phyloP scores from a whole-genome alignment of 768 basidiomycete species.

The Mycena kentingensis region DNA sequence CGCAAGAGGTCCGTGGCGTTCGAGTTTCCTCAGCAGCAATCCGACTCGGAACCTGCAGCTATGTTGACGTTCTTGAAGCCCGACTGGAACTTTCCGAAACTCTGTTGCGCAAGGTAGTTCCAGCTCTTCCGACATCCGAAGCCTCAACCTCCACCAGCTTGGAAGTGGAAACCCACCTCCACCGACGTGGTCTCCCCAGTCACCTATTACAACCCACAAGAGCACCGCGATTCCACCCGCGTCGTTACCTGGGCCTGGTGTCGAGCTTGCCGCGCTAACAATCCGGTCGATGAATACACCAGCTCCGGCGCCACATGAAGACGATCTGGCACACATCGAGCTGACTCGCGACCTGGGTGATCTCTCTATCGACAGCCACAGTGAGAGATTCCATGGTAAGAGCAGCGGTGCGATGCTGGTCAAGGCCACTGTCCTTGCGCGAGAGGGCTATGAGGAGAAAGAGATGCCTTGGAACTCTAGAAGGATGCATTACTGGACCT shows the following conservation, averaged over 20 bases:
- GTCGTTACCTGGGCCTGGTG: conserved; percentile 4
- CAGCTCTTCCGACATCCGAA: neutral
- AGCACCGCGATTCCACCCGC: neutral
- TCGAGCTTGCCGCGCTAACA: conserved; percentile 9
- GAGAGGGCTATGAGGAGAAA: conserved; percentile 11
- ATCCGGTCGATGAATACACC: conserved; percentile 16
- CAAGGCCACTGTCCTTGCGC: conserved; percentile 6
- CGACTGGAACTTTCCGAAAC: conserved; percentile 46
- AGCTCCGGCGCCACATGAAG: conserved; percentile 10
- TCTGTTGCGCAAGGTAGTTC: conserved; percentile 38
- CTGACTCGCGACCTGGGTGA: conserved; percentile 1
- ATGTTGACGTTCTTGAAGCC: conserved; percentile 42
- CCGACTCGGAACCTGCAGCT: conserved; percentile 22
- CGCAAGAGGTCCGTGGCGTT: conserved; percentile 27
- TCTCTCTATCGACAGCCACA: neutral
- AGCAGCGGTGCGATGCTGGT: conserved; percentile 13
- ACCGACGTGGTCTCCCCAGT: conserved; percentile 8
- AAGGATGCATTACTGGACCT: conserved; percentile 20
- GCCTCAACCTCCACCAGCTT: neutral
- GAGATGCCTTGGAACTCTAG: neutral
- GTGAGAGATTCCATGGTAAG: conserved; percentile 5
- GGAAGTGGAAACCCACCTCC: neutral
- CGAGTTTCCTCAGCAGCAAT: too few species aligned
- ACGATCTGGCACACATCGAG: conserved; percentile 14
- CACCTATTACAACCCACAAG: conserved; percentile 4